Evolutionary conservation across 495 filamentous ascomycete species (phyloP).

Genomic region (Baudoinia panamericana): DNA sequence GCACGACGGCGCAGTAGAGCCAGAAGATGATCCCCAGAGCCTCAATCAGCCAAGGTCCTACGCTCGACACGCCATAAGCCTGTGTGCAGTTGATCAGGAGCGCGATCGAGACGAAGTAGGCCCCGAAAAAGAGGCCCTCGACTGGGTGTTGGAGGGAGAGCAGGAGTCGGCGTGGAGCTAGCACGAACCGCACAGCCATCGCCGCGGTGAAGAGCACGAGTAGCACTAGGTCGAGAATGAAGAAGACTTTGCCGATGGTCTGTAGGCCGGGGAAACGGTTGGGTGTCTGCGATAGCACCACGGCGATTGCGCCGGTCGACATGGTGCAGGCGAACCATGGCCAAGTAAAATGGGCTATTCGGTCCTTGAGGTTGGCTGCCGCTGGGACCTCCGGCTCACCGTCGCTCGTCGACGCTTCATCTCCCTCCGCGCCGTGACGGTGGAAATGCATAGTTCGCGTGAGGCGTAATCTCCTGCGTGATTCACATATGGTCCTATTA

Average conservation of each 20-base stretch:
- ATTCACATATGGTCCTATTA: no score
- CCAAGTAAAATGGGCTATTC: conserved; percentile 11
- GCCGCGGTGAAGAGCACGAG: conserved; percentile 41
- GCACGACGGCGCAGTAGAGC: conserved; percentile 36
- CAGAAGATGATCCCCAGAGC: conserved; percentile 39
- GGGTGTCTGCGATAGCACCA: conserved; percentile 19
- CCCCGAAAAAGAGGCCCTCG: conserved; percentile 16
- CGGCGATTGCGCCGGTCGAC: conserved; percentile 23
- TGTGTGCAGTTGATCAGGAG: conserved; percentile 18
- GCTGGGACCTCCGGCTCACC: no score
- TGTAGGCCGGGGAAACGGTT: conserved; percentile 21
- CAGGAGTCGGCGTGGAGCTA: conserved; percentile 4
- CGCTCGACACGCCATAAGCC: conserved; percentile 18
- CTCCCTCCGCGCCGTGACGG: no score
- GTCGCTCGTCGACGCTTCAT: no score
- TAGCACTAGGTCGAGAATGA: conserved; percentile 39
- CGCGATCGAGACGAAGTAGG: conserved; percentile 20
- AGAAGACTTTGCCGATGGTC: conserved; percentile 30
- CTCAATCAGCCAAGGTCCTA: conserved; percentile 29
- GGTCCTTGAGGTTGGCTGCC: background rate
- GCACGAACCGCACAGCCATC: conserved; percentile 32
- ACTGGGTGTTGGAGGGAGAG: conserved; percentile 21
- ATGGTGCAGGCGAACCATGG: conserved; percentile 22
- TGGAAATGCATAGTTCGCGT: no score
- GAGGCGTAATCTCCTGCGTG: no score